phyloP scores from a whole-genome alignment of 2,329 filamentous ascomycete genomes.

The Neophaeococcomyces aloes region DNA sequence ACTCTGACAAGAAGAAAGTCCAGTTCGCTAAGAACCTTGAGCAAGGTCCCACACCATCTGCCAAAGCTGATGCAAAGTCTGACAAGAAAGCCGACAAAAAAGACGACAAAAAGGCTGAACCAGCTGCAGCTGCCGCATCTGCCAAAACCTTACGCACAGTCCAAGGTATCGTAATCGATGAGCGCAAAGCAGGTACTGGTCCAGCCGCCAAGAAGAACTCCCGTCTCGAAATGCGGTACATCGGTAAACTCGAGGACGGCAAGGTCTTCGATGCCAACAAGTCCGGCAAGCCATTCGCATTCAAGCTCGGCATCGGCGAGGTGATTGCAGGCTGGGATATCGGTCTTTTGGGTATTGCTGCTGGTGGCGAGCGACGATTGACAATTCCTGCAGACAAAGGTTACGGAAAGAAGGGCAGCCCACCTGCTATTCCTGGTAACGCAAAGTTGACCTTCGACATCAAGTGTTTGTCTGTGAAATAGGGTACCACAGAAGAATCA shows the following conservation, averaged over 20 bases:
- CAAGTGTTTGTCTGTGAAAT: slow-evolving; percentile 50
- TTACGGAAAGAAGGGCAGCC: slow-evolving; percentile 67
- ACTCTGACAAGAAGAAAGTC: slow-evolving; percentile 76
- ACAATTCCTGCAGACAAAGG: slow-evolving; percentile 78
- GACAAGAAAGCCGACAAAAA: slow-evolving; percentile 28
- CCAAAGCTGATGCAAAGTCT: slow-evolving; percentile 33
- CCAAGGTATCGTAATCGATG: slow-evolving; percentile 83
- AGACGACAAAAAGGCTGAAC: slow-evolving; percentile 36
- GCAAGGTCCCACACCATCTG: slow-evolving; percentile 77
- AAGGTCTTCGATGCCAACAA: slow-evolving; percentile 92
- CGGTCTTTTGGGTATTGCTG: slow-evolving; percentile 81
- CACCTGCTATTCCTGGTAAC: slow-evolving; percentile 82
- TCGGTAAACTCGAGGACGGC: slow-evolving; percentile 88
- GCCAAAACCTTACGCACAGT: slow-evolving; percentile 37
- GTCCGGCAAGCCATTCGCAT: slow-evolving; percentile 93
- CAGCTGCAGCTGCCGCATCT: slow-evolving; percentile 34
- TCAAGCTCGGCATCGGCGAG: slow-evolving; percentile 87
- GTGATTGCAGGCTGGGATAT: slow-evolving; percentile 99
- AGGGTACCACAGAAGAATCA: background rate
- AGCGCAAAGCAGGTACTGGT: slow-evolving; percentile 84
- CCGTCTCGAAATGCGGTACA: slow-evolving; percentile 89
- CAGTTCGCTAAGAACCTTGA: slow-evolving; percentile 99
- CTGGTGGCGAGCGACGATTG: slow-evolving; percentile 86
- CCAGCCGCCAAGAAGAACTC: slow-evolving; percentile 81
- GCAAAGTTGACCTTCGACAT: slow-evolving; percentile 87